Percentiles rank a stretch among this genome's conserved stretches.
Conservation (phyloP, 352 stramenopile species). For the Globisporangium polare region DNA sequence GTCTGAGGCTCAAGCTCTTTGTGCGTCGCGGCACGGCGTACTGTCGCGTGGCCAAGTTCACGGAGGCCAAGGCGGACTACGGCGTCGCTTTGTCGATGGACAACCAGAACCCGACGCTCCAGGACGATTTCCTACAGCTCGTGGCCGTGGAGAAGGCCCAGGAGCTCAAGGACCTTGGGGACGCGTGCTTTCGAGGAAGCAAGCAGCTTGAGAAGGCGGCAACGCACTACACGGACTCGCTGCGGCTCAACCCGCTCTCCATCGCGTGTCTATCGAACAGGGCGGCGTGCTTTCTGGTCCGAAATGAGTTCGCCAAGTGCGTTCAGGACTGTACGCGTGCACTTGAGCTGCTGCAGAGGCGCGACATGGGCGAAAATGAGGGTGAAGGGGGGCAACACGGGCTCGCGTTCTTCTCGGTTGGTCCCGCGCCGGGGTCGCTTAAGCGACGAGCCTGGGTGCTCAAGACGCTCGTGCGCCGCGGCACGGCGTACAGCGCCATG, state of each 20-base stretch:
- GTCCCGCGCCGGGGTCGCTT: conserved; percentile 41
- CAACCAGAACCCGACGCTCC: conserved; percentile 56
- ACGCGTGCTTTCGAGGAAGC: conserved; percentile 36
- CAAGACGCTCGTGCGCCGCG: conserved; percentile 70
- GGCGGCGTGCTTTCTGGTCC: conserved; percentile 57
- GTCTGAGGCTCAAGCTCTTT: conserved; percentile 72
- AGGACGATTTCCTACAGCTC: conserved; percentile 68
- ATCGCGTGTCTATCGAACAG: conserved; percentile 77
- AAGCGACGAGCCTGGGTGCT: conserved; percentile 72
- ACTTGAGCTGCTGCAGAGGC: conserved; percentile 53
- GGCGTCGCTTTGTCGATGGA: conserved; percentile 75
- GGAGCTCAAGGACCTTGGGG: conserved; percentile 43
- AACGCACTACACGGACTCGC: conserved; percentile 50
- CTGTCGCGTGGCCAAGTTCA: conserved; percentile 56
- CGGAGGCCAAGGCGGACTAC: conserved; percentile 73
- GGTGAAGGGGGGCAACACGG: background rate
- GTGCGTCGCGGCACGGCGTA: conserved; percentile 67
- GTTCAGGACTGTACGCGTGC: conserved; percentile 58
- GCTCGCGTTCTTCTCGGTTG: conserved; percentile 57
- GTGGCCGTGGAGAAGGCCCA: conserved; percentile 51
- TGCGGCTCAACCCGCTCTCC: conserved; percentile 51
- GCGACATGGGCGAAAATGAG: background rate
- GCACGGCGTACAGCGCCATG: conserved; percentile 41
- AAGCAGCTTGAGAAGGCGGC: conserved; percentile 40
- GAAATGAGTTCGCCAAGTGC: conserved; percentile 43